A percentile compares a stretch with the other conserved stretches of the same genome.
These are phyloP conservation scores for Torrubiellomyces zombiae DNA, from an alignment of 2,329 filamentous ascomycete species.

Conservation along the genomic window DNA sequence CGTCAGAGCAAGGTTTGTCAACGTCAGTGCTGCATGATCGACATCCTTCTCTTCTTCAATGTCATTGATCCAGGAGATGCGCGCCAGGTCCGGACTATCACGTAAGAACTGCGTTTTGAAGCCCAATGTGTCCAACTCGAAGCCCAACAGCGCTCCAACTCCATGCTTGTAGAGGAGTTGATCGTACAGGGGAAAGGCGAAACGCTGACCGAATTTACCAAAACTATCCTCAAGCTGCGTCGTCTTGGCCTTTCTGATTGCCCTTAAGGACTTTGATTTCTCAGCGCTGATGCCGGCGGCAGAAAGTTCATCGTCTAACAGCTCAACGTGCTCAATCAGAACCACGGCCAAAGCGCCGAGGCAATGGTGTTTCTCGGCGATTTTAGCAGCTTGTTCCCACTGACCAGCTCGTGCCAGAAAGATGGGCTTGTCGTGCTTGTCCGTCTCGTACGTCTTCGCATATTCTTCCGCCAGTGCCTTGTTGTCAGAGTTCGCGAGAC, in stretches of 20 bases:
- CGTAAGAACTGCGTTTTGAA: conserved; percentile 68
- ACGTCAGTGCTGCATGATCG: conserved; percentile 50
- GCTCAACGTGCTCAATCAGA: conserved; percentile 34
- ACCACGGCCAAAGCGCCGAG: conserved; percentile 39
- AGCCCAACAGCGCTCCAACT: conserved; percentile 52
- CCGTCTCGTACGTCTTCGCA: conserved; percentile 28
- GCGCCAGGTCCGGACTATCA: conserved; percentile 52
- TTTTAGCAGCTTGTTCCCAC: conserved; percentile 38
- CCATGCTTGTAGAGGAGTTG: conserved; percentile 54
- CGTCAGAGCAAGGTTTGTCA: conserved; percentile 52
- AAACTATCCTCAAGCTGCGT: conserved; percentile 37
- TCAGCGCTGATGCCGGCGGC: conserved; percentile 12
- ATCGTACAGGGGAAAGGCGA: conserved; percentile 65
- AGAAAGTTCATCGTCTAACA: conserved; percentile 13
- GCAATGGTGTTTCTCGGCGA: conserved; percentile 41
- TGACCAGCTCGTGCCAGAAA: conserved; percentile 36
- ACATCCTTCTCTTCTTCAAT: conserved; percentile 62
- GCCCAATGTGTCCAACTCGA: conserved; percentile 48
- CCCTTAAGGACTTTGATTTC: conserved; percentile 14
- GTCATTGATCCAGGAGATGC: conserved; percentile 91
- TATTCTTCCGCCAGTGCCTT: conserved; percentile 28
- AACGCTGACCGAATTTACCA: conserved; percentile 45
- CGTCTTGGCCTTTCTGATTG: conserved; percentile 23
- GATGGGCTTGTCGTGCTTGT: conserved; percentile 35
- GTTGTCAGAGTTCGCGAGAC: conserved; percentile 24